Evolutionary conservation across 2,329 filamentous ascomycete genomes (phyloP).

Genomic region (Colletotrichum sp.): DNA sequence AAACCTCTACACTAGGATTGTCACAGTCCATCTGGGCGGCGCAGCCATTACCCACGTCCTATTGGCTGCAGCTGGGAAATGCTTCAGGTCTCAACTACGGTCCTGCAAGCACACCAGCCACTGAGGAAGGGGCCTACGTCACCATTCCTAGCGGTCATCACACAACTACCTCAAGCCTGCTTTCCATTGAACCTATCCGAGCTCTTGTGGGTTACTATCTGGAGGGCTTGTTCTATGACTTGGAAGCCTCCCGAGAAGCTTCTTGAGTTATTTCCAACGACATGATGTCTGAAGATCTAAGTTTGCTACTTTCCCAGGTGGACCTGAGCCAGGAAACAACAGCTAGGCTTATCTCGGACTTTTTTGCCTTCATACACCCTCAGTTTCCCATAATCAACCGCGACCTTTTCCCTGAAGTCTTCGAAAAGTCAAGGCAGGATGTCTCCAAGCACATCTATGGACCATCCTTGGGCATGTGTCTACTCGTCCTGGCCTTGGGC

Average conservation of each 20-base stretch:
- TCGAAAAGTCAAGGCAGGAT: not conserved
- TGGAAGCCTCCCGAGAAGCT: not conserved
- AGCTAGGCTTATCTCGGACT: not conserved
- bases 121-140: not conserved
- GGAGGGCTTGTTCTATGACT: not conserved
- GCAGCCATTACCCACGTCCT: too few species aligned
- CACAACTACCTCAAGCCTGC: not conserved
- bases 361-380: not conserved
- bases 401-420: not conserved
- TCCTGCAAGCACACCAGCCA: too few species aligned
- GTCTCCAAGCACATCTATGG: not conserved
- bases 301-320: not conserved
- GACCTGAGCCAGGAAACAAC: not conserved
- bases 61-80: too few species aligned
- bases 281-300: not conserved
- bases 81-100: too few species aligned
- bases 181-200: not conserved
- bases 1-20: too few species aligned
- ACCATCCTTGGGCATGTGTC: not conserved
- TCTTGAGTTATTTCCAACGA: not conserved
- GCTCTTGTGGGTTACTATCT: not conserved
- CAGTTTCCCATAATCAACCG: not conserved
- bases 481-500: not conserved
- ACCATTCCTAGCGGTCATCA: not conserved
- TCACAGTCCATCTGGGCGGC: too few species aligned